Conservation (phyloP, 129 eudicot species). For the Smallanthus sonchifolius region DNA sequence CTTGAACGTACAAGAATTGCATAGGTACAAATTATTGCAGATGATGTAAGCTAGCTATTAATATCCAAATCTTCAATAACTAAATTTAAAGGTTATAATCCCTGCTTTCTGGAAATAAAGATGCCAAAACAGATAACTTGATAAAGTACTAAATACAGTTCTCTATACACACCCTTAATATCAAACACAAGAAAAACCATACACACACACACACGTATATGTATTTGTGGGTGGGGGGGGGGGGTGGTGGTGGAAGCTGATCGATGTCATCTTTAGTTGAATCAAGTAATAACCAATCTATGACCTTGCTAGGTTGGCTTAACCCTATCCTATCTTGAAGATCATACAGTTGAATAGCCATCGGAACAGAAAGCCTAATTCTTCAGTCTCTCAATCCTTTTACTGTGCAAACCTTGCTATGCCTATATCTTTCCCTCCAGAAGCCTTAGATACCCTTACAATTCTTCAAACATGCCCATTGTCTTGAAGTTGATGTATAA, state of each 20-base stretch:
- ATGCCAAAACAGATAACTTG: constrained; percentile 15
- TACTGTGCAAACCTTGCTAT: constrained; percentile 83
- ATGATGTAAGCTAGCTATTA: constrained; percentile 11
- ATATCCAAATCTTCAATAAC: not conserved
- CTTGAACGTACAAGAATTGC: constrained; percentile 10
- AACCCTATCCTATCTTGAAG: constrained; percentile 85
- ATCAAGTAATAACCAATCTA: constrained; percentile 92
- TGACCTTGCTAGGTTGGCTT: constrained; percentile 86
- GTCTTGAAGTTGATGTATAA: constrained; percentile 53
- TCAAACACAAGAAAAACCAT: constrained; percentile 29
- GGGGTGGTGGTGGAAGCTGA: constrained; percentile 87
- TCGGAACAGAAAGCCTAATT: constrained; percentile 82
- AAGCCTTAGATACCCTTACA: constrained; percentile 74
- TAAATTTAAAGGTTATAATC: not conserved
- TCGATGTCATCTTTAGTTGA: constrained; percentile 71
- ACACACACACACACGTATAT: constrained; percentile 16
- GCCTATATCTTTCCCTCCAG: constrained; percentile 96
- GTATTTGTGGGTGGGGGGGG: constrained; percentile 32
- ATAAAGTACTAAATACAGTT: constrained; percentile 23
- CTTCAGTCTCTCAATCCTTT: constrained; percentile 84
- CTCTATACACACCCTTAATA: constrained; percentile 24
- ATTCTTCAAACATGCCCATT: constrained; percentile 78
- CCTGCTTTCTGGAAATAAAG: constrained; percentile 14
- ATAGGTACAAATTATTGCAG: constrained; percentile 15
- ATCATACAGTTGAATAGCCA: constrained; percentile 83